Evolutionary conservation across 2,329 filamentous ascomycete species (phyloP).

Genomic region (Diplodia scrobiculata): DNA sequence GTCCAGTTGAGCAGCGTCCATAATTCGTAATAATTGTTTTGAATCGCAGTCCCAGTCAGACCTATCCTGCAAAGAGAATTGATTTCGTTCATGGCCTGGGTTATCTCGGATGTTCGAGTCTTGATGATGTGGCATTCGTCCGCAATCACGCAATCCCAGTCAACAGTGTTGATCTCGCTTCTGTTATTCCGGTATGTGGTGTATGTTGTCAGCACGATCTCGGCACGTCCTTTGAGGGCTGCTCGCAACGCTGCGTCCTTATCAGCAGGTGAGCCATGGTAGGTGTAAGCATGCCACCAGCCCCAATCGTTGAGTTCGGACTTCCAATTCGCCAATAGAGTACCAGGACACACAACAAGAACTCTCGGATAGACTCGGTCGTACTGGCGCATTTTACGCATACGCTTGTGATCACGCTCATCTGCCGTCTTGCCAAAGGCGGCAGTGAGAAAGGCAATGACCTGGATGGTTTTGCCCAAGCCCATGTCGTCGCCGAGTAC

Average conservation of each 20-base stretch:
- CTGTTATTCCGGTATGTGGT: constrained; percentile 79
- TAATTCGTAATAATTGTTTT: constrained; percentile 96
- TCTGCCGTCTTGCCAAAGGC: constrained; percentile 95
- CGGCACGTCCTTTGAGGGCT: constrained; percentile 73
- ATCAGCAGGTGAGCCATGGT: constrained; percentile 66
- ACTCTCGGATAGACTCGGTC: constrained; percentile 68
- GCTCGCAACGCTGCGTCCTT: constrained; percentile 72
- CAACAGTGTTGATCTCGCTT: constrained; percentile 75
- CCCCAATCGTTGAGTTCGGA: constrained; percentile 87
- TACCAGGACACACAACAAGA: constrained; percentile 85
- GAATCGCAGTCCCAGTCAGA: constrained; percentile 91
- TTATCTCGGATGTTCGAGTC: constrained; percentile 73
- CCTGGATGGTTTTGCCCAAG: constrained; percentile 93
- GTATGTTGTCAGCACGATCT: constrained; percentile 95
- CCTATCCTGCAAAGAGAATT: constrained; percentile 92
- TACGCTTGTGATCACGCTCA: constrained; percentile 78
- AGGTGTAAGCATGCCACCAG: constrained; percentile 88
- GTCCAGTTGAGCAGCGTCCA: constrained; percentile 98
- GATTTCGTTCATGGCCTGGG: constrained; percentile 82
- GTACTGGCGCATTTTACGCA: constrained; percentile 77
- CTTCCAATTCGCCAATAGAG: constrained; percentile 87
- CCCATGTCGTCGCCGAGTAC: constrained; percentile 98
- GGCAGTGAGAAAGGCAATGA: constrained; percentile 85
- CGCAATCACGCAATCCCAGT: constrained; percentile 92
- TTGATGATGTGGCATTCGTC: constrained; percentile 94